Conservation (phyloP, 345 rosid species). For the Balakata baccata region DNA sequence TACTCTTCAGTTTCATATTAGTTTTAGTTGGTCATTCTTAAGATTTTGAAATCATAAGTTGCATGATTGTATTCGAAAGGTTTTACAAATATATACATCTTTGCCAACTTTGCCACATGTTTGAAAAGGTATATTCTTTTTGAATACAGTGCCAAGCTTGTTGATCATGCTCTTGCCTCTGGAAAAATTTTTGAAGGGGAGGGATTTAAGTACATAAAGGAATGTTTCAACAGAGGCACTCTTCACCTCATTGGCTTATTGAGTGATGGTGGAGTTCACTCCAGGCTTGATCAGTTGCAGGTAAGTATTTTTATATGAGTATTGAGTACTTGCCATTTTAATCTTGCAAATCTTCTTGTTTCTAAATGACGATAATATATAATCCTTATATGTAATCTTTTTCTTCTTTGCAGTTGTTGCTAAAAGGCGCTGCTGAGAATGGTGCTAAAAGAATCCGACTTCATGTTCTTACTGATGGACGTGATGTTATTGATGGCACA, state of each 20-base stretch:
- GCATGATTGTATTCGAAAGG: background rate
- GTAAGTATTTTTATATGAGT: conserved; percentile 25
- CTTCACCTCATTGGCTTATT: conserved; percentile 84
- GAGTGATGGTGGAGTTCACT: conserved; percentile 98
- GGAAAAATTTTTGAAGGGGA: conserved; percentile 78
- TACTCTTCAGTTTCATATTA: background rate
- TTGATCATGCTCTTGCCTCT: conserved; percentile 85
- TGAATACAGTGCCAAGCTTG: conserved; percentile 78
- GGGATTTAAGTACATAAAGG: conserved; percentile 74
- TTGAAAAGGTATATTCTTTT: conserved; percentile 18
- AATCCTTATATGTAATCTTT: background rate
- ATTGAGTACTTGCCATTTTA: background rate
- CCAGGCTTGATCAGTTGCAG: conserved; percentile 89
- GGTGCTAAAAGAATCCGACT: conserved; percentile 92
- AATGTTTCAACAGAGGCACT: conserved; percentile 53
- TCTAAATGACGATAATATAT: background rate
- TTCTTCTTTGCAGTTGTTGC: conserved; percentile 56
- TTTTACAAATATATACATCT: background rate
- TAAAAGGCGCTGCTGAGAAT: conserved; percentile 75
- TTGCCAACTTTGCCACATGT: background rate
- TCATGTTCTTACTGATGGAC: conserved; percentile 92
- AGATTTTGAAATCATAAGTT: background rate
- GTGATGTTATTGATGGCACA: conserved; percentile 94
- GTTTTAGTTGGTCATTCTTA: background rate
- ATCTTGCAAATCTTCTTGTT: background rate